Evolutionary conservation across 1,284 basidiomycete species (phyloP), one percentile per base, ranked within the genome.

Genomic region (Ganoderma resinaceum): DNA sequence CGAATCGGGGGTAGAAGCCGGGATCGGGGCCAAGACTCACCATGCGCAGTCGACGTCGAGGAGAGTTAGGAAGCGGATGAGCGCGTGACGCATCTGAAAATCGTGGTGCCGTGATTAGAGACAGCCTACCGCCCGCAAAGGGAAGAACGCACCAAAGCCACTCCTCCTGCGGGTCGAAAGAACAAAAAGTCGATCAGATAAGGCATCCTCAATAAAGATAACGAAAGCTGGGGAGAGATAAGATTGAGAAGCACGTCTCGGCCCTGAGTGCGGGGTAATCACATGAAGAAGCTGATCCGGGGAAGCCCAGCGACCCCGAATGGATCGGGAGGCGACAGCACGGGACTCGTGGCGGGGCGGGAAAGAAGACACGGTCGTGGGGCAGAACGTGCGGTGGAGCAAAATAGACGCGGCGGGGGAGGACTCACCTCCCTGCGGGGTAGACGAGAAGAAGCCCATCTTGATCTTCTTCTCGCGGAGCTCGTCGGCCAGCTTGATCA

Each of bases 391-490:
- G 29, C 35, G 18, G 38, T 38, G 37, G 31, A 38, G 8, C 61
- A 60, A 26, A 60, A 26, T 11, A 38, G 37, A 26, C 58, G 35
- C 37, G n/a, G 11, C 23, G 58, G 62, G 64, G 49, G 52, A 53
- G 40, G 55, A 75, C 82, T 77, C 79, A 90, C 90, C 91, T 85
- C 94, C 95, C 82, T 96, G 95, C 8, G 95, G 95, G 8, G 95
- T 96, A 16, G 94, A 95, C 37, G 92, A 94, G 81, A 96, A 95
- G 86, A 96, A 96, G 42, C 90, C 91, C 69, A 96, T 92, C 80
- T 94, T 94, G 77, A 93, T 83, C 69, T 94, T 91, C 81, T 92
- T 93, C 78, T 92, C 89, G 66, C 90, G 89, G 57, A 96, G 85
- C 76, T 95, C 94, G 68, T 93, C 89, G 3, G 92, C 90, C 61